Conservation (phyloP, 352 stramenopile genomes). For the Phytopythium ostracodes region DNA sequence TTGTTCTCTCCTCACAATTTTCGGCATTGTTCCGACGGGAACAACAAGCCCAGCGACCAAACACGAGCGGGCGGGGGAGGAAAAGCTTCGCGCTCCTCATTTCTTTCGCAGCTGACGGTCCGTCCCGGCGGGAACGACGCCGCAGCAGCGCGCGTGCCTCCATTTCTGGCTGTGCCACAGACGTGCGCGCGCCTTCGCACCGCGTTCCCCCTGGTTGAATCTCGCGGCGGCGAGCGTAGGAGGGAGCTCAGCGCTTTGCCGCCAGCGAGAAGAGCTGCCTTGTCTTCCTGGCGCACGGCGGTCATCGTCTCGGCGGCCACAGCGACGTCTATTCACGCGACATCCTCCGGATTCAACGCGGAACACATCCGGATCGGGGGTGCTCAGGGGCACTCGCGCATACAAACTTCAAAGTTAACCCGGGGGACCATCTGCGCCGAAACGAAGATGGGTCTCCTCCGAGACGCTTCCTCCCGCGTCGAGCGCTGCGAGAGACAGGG, state of each 20-base stretch:
- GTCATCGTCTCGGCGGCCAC: too few relatives aligned
- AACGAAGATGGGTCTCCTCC: too few relatives aligned
- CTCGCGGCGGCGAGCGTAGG: neutral
- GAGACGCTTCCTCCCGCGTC: too few relatives aligned
- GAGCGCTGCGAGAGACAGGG: neutral
- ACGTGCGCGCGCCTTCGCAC: too few relatives aligned
- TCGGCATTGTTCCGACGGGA: neutral
- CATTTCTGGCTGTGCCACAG: too few relatives aligned
- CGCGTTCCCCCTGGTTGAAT: neutral
- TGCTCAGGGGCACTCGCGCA: neutral
- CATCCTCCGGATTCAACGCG: neutral
- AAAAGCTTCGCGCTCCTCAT: neutral
- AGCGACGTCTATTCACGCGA: neutral
- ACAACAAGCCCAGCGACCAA: neutral
- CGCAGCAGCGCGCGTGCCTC: neutral
- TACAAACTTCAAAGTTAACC: neutral
- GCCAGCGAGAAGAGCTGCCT: too few relatives aligned
- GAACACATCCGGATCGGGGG: neutral
- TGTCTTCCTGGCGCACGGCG: too few relatives aligned
- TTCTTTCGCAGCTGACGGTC: conserved; percentile 1
- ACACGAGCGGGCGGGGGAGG: too few relatives aligned
- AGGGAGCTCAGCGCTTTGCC: conserved; percentile 3
- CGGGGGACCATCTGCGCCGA: neutral
- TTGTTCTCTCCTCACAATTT: neutral
- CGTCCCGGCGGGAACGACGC: neutral